Base-by-base conservation (phyloP, 306 rosid genomes). In the Vachellia collinsii region DNA sequence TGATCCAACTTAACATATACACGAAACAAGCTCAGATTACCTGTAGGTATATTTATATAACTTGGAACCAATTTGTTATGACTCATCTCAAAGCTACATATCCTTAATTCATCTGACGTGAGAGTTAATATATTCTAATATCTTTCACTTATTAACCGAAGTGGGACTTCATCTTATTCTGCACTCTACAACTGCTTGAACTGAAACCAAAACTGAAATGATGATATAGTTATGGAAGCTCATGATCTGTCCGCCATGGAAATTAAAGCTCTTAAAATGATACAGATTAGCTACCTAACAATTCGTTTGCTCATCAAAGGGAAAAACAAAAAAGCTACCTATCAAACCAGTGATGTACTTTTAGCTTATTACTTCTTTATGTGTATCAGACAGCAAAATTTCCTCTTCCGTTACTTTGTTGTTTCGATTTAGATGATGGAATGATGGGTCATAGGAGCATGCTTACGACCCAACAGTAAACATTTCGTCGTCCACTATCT, bases 11-110 rank as follows among this genome's bases (percentile, higher is more conserved):
- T 47, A 41, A 29, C 34, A 41, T 11, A 47, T 47, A 47, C 3
- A 47, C 3, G 53, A 86, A 62, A 81, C 86, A 86, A 79, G 89
- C 86, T 83, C 72, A 74, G 62, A 25, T 75, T 77, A 72, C 86
- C 88, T 79, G 34, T 0, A 29, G 1, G 34, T 29, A 29, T 29
- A 29, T 29, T 29, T 29, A 29, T 29, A 29, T 29, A 29, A 0
- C 34, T 29, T 29, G 2, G 34, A 29, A 29, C 34, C 34, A 29
- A 29, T 29, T 29, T 29, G 34, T 29, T 29, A 29, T 1, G 34
- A 29, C 34, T 29, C 34, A 29, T 29, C 34, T 29, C 34, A 29
- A 29, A 29, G 34, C 2, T 29, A 29, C 34, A 29, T 29, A 29
- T 2, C 34, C 34, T 29, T 29, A 29, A 29, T 29, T 29, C 34